Evolutionary conservation across 805 yeast species (phyloP), one percentile per base, ranked within the genome.

Genomic region (Wickerhamiella kurtzmanii): DNA sequence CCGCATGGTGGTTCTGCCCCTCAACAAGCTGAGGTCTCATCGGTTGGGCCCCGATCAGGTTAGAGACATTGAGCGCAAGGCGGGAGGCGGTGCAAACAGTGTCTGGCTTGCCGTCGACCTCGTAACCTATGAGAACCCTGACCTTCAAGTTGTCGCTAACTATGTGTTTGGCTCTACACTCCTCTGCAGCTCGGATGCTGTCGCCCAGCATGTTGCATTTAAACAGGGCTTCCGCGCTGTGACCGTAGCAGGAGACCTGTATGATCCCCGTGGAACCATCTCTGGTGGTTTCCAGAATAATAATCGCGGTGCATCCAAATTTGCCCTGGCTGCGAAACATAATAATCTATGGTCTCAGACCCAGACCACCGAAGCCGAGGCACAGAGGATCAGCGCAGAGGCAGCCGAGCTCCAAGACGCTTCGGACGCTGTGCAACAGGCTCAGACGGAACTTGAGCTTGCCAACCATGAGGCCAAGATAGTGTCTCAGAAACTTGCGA

Each of bases 241-340:
- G 15, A 92, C 99, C 0, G 62, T 83, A 32, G 88, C 87, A 46
- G 99, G 98, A 44, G 98, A 92, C 62, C 74, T 81, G 9, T 92
- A 88, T 64, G 98, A 92, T 60, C 98, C 98, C 0, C 86, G 82
- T 54, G 99, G 99, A 15, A 84, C 95, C 5, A 68, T 92, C 22
- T 83, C 96, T 1, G 99, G 99, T 43, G 56, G 56, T 6, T 48
- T 40, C 22, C 44, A 48, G 16, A 5, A 6, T 4, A 6, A 5
- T 11, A 21, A 15, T 20, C 6, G 19, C 9, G 32, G 32, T 11
- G 9, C 32, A 11, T 25, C 32, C 25, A 38, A 38, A 11, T 38
- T 38, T 17, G 41, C 25, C 8, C 41, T 43, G 2, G 50, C 49
- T 4, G 18, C 22, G 6, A 38, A 51, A 35, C 50, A 47, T 37